phyloP scores from a whole-genome alignment of 305 asterid genomes.

The Euphrasia arctica region DNA sequence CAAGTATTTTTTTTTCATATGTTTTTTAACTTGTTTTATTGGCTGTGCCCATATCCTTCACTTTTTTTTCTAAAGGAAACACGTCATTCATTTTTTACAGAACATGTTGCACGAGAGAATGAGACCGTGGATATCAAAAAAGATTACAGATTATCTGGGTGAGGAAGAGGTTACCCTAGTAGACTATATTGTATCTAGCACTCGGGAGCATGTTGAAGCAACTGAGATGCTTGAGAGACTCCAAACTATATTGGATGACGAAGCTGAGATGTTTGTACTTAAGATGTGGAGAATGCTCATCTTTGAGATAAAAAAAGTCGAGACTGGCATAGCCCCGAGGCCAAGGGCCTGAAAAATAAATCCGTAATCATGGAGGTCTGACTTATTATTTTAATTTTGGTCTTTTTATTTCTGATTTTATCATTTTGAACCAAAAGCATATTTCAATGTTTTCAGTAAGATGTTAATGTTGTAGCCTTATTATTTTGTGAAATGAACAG shows the following conservation, averaged over 20 bases:
- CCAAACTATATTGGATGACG: constrained; percentile 87
- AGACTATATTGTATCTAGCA: constrained; percentile 87
- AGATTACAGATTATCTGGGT: constrained; percentile 87
- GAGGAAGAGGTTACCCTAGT: constrained; percentile 95
- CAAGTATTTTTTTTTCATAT: not conserved
- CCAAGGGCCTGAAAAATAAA: constrained; percentile 43
- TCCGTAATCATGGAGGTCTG: not conserved
- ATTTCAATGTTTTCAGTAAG: constrained; percentile 9
- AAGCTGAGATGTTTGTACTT: constrained; percentile 99
- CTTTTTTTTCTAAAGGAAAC: not conserved
- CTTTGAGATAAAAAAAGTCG: constrained; percentile 94
- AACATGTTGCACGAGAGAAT: constrained; percentile 76
- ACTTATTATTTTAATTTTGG: not conserved
- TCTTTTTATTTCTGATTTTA: not conserved
- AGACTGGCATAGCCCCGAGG: constrained; percentile 70
- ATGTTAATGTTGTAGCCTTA: constrained; percentile 24
- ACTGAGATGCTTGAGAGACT: constrained; percentile 93
- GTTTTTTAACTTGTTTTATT: not conserved
- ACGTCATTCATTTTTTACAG: constrained; percentile 40
- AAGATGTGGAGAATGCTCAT: constrained; percentile 99
- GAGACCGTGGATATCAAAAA: constrained; percentile 97
- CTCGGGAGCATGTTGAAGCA: constrained; percentile 89
- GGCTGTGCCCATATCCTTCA: not conserved
- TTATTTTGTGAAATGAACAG: constrained; percentile 16
- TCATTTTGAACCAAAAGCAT: constrained; percentile 9